Evolutionary conservation across 192 early-diverging fungal species (phyloP).

Genomic region (Cetraspora pellucida): DNA sequence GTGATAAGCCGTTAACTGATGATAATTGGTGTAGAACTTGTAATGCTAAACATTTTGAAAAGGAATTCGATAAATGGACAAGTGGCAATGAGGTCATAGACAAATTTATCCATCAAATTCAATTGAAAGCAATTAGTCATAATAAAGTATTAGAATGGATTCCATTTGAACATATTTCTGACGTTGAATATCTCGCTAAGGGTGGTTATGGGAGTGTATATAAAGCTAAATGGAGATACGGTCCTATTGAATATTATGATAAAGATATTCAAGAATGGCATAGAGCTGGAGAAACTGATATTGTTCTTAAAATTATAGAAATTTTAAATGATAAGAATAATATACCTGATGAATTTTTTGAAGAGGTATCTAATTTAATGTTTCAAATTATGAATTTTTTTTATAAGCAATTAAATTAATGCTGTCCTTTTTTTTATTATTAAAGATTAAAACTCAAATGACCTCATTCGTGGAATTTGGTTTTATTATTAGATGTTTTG

Average conservation of each 20-base stretch:
- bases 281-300: neutral
- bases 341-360: neutral
- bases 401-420: neutral
- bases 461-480: neutral
- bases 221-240: slow-evolving; percentile 7
- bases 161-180: neutral
- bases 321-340: neutral
- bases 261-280: neutral
- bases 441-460: neutral
- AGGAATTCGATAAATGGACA: neutral
- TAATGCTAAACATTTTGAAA: neutral
- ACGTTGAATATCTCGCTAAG: neutral
- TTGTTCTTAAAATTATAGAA: slow-evolving; percentile 7
- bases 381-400: neutral
- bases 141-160: neutral
- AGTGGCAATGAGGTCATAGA: slow-evolving; percentile 9
- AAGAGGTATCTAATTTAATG: neutral
- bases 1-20: too few relatives aligned
- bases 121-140: neutral
- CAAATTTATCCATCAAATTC: slow-evolving; percentile 7
- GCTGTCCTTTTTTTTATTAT: neutral
- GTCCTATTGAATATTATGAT: neutral
- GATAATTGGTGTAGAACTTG: slow-evolving; percentile 7
- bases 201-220: slow-evolving; percentile 10
- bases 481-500: neutral